Evolutionary conservation across 768 basidiomycete species (phyloP).

Genomic region (Boletus barrowsii): DNA sequence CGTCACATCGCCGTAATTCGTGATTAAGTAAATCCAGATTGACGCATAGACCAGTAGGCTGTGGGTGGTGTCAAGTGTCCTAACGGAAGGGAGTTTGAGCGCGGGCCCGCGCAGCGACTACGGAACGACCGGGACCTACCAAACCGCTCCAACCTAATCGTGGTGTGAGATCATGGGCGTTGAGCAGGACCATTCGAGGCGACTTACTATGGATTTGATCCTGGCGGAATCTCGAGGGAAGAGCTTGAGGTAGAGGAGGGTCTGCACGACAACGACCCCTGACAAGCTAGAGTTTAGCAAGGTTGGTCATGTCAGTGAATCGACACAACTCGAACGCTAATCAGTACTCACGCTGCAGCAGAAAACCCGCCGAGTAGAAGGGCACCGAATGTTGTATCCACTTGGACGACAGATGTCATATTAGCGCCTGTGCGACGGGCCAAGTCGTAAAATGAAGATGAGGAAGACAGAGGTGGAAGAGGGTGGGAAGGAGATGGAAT

Average conservation of each 20-base stretch:
- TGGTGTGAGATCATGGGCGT: background rate
- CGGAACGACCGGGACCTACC: conserved; percentile 11
- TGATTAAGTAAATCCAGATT: conserved; percentile 44
- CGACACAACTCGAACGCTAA: background rate
- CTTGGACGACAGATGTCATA: conserved; percentile 12
- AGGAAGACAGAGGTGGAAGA: background rate
- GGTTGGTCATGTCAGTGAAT: background rate
- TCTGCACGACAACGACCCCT: conserved; percentile 26
- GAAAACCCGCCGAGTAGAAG: conserved; percentile 30
- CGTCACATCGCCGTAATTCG: conserved; percentile 37
- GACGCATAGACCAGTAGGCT: conserved; percentile 39
- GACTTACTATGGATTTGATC: conserved; percentile 25
- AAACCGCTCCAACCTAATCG: conserved; percentile 26
- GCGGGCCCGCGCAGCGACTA: background rate
- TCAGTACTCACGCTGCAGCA: conserved; percentile 24
- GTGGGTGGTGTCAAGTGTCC: conserved; percentile 39
- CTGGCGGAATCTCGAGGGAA: conserved; percentile 24
- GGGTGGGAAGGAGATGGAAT: background rate
- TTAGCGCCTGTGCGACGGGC: background rate
- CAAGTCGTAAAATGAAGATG: background rate
- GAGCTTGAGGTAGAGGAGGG: conserved; percentile 29
- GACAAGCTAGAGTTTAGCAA: conserved; percentile 20
- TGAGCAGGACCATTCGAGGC: background rate
- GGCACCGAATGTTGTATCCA: conserved; percentile 25
- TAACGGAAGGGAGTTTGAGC: background rate